Evolutionary conservation across 2,329 filamentous ascomycete species (phyloP).

Genomic region (Aspergillus uvarum): DNA sequence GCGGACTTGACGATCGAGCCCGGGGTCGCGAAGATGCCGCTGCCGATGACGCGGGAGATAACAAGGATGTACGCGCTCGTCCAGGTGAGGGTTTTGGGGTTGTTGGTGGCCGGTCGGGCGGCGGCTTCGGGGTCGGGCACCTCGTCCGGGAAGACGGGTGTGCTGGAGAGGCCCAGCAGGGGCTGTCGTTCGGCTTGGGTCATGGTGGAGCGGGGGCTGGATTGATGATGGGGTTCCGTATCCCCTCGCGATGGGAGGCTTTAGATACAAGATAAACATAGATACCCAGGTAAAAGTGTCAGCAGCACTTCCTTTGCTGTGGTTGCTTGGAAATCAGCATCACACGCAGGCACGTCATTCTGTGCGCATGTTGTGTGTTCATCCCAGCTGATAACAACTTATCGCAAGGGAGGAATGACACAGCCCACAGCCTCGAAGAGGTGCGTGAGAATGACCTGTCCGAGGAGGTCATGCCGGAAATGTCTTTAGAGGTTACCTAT

Average conservation of each 20-base stretch:
- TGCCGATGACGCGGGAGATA: slow-evolving; percentile 67
- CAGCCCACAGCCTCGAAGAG: not conserved
- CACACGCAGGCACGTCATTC: slow-evolving; percentile 30
- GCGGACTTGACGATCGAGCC: slow-evolving; percentile 65
- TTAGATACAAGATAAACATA: not conserved
- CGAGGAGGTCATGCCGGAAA: not conserved
- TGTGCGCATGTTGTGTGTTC: slow-evolving; percentile 22
- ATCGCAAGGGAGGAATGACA: not conserved
- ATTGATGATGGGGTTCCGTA: slow-evolving; percentile 9
- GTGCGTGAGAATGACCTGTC: not conserved
- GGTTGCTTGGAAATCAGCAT: slow-evolving; percentile 7
- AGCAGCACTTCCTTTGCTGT: not conserved
- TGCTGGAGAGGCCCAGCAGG: slow-evolving; percentile 11
- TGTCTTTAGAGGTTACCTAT: not conserved
- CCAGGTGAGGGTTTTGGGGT: slow-evolving; percentile 60
- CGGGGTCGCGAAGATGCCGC: slow-evolving; percentile 70
- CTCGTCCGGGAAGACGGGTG: not conserved
- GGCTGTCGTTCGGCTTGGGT: slow-evolving; percentile 22
- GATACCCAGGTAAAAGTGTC: no score
- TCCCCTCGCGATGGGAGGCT: not conserved
- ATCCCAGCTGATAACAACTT: slow-evolving; percentile 9
- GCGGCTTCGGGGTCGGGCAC: not conserved
- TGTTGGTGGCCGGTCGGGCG: slow-evolving; percentile 44
- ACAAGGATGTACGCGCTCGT: slow-evolving; percentile 65
- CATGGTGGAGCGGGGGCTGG: slow-evolving; percentile 17